These are phyloP conservation scores for Erythrobasidium hasegawianum DNA, from an alignment of 1,284 basidiomycete genomes.

Conservation along the genomic window DNA sequence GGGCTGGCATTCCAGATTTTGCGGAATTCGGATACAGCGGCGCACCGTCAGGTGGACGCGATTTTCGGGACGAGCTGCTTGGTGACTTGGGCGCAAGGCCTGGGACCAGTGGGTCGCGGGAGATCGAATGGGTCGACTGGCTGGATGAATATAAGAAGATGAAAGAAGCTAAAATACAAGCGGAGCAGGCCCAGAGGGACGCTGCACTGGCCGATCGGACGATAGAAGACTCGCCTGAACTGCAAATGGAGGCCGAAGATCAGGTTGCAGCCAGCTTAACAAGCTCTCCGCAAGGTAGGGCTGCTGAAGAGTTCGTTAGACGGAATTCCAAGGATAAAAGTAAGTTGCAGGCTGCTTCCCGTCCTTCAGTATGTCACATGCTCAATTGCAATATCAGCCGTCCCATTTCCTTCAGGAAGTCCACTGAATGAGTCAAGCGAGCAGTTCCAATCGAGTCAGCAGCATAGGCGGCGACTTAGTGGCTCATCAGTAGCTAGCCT, in stretches of 20 bases:
- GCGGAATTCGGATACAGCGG: neutral
- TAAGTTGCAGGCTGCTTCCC: too few relatives aligned
- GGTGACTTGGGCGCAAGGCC: conserved; percentile 42
- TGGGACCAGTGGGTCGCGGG: conserved; percentile 47
- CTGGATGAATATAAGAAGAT: conserved; percentile 57
- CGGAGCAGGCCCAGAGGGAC: conserved; percentile 48
- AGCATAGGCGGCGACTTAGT: neutral
- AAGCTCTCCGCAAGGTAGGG: too few relatives aligned
- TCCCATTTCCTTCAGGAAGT: neutral
- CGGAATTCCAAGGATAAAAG: too few relatives aligned
- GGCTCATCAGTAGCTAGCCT: neutral
- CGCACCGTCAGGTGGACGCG: neutral
- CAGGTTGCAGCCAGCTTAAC: too few relatives aligned
- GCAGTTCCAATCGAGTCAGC: neutral
- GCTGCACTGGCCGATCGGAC: neutral
- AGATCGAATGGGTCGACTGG: conserved; percentile 60
- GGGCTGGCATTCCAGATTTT: conserved; percentile 33
- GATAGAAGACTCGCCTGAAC: neutral
- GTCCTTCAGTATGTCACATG: too few relatives aligned
- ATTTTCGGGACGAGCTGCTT: conserved; percentile 42
- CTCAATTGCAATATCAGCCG: too few relatives aligned
- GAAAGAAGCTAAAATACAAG: conserved; percentile 56
- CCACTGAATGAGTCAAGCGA: neutral
- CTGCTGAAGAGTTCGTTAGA: too few relatives aligned
- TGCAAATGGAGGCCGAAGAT: too few relatives aligned